Evolutionary conservation across 371 early-diverging fungal genomes (phyloP).

Genomic region (Mortierella sp.): DNA sequence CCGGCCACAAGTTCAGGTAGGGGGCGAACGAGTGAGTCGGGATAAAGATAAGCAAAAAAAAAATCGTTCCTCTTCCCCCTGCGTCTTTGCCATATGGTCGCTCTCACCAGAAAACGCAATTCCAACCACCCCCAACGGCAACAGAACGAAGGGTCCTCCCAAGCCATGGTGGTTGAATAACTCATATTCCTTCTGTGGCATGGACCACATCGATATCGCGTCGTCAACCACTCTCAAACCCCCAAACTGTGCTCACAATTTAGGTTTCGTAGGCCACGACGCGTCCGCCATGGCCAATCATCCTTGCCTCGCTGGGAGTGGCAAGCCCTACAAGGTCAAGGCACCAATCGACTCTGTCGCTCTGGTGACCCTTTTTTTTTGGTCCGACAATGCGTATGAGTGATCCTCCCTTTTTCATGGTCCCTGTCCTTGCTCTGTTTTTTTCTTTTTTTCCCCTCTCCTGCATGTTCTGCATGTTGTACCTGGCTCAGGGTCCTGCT

Average conservation of each 20-base stretch:
- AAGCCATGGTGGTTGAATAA: not conserved
- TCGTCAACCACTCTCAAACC: not conserved
- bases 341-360: too few species aligned
- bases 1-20: too few species aligned
- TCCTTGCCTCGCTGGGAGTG: too few species aligned
- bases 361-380: not conserved
- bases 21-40: not conserved
- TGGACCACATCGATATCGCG: not conserved
- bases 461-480: not conserved
- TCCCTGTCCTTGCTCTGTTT: too few species aligned
- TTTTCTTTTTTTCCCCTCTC: not conserved
- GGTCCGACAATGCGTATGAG: not conserved
- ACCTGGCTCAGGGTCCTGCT: not conserved
- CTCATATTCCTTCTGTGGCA: not conserved
- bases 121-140: slow-evolving; percentile 8
- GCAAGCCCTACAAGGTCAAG: too few species aligned
- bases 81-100: not conserved
- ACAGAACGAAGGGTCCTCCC: not conserved
- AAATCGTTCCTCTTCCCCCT: not conserved
- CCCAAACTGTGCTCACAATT: too few species aligned
- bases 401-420: not conserved
- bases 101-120: not conserved
- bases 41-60: not conserved
- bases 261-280: too few species aligned
- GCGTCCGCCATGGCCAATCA: too few species aligned